Evolutionary conservation across 768 basidiomycete genomes (phyloP).

Genomic region (Pholiota microspora): DNA sequence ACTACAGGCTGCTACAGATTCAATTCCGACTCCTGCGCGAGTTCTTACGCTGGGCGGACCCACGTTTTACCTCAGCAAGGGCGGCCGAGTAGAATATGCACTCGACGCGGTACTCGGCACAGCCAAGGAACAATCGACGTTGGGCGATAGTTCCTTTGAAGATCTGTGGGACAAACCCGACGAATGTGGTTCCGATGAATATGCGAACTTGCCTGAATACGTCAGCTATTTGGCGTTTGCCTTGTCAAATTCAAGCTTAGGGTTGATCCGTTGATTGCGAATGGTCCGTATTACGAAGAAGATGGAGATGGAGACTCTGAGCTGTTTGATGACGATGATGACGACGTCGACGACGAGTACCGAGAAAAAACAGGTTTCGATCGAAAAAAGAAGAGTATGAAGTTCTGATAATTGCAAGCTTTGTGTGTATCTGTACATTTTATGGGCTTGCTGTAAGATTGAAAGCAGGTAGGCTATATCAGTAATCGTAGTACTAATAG

Average conservation of each 20-base stretch:
- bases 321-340: not conserved
- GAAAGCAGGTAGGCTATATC: no score
- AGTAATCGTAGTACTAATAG: no score
- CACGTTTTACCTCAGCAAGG: slow-evolving; percentile 5
- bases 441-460: no score
- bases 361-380: not conserved
- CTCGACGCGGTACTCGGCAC: slow-evolving; percentile 12
- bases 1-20: not conserved
- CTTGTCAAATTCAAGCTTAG: slow-evolving; percentile 14
- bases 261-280: not conserved
- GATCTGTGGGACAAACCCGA: slow-evolving; percentile 8
- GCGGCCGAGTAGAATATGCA: slow-evolving; percentile 14
- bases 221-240: slow-evolving; percentile 18
- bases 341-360: not conserved
- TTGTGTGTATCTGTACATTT: no score
- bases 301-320: not conserved
- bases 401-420: no score
- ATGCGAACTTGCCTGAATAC: slow-evolving; percentile 5
- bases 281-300: slow-evolving; percentile 9
- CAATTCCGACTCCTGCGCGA: not conserved
- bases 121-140: slow-evolving; percentile 10
- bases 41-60: not conserved
- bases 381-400: not conserved
- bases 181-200: not conserved
- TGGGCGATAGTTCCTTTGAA: slow-evolving; percentile 12